Conservation (phyloP, 768 basidiomycete species). For the Pholiota conissans region DNA sequence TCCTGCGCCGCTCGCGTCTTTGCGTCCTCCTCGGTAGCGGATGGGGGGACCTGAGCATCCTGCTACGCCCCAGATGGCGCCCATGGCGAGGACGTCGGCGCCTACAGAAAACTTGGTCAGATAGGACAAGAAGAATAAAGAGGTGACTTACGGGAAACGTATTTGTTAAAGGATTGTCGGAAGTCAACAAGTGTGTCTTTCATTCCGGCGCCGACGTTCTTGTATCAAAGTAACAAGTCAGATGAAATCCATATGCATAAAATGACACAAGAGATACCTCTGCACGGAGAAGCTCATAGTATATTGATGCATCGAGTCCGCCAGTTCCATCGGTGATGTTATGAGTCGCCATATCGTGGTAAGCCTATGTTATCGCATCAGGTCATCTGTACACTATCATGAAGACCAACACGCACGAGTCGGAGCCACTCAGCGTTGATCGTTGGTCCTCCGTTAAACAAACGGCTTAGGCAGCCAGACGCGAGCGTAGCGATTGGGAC, state of each 20-base stretch:
- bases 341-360: conserved; percentile 42
- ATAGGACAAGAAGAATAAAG: neutral
- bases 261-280: conserved; percentile 25
- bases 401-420: conserved; percentile 2
- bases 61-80: conserved; percentile 31
- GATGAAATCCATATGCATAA: neutral
- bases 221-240: no score
- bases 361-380: conserved; percentile 27
- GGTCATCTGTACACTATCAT: neutral
- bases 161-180: conserved; percentile 31
- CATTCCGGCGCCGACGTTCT: conserved; percentile 42
- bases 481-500: neutral
- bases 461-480: neutral
- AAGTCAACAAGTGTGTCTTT: conserved; percentile 31
- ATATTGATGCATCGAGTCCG: conserved; percentile 42
- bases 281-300: conserved; percentile 33
- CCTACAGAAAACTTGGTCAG: conserved; percentile 19
- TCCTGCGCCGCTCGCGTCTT: conserved; percentile 37
- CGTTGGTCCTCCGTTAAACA: neutral
- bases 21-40: conserved; percentile 37
- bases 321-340: conserved; percentile 37
- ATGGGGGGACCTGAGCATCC: conserved; percentile 41
- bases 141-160: conserved; percentile 32
- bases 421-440: conserved; percentile 17
- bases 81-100: conserved; percentile 41